A percentile compares a stretch with the other conserved stretches of the same genome.
Conservation (phyloP, 2,329 filamentous ascomycete genomes). For the Epichloe amarillans region DNA sequence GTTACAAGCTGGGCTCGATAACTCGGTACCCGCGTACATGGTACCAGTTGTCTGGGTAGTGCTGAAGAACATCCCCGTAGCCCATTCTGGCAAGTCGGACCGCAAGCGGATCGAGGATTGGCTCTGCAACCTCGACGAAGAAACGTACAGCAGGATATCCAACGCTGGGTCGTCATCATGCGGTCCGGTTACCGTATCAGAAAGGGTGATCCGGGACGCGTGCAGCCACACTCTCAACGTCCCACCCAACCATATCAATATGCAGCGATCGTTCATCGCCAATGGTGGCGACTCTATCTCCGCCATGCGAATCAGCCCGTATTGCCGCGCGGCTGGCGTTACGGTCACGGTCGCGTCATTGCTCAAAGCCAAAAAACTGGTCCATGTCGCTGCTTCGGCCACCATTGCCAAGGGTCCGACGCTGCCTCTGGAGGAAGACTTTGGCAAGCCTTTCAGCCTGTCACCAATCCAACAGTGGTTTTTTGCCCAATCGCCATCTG, state of each 20-base stretch:
- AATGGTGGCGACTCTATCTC: constrained; percentile 8
- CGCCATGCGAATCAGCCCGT: constrained; percentile 4
- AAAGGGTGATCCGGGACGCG: constrained; percentile 3
- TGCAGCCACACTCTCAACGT: constrained; percentile 5
- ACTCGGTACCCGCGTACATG: background rate
- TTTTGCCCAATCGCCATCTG: constrained; percentile 2
- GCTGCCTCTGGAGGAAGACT: background rate
- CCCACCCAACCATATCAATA: background rate
- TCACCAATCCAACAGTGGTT: constrained; percentile 7
- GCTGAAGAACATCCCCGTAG: background rate
- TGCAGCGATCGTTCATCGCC: constrained; percentile 6
- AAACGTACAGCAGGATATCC: background rate
- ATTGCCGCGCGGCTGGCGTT: constrained; percentile 1
- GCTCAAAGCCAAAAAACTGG: background rate
- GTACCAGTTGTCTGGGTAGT: background rate
- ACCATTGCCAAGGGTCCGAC: background rate
- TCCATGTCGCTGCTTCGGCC: background rate
- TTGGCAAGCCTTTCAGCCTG: constrained; percentile 1
- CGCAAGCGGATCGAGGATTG: background rate
- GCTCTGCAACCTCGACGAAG: constrained; percentile 1
- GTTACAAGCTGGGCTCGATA: background rate
- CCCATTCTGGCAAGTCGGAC: background rate
- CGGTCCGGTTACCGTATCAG: constrained; percentile 1
- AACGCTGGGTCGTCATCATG: background rate
- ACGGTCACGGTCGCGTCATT: background rate